phyloP scores from a whole-genome alignment of 306 rosid genomes.

The Mucuna pruriens region DNA sequence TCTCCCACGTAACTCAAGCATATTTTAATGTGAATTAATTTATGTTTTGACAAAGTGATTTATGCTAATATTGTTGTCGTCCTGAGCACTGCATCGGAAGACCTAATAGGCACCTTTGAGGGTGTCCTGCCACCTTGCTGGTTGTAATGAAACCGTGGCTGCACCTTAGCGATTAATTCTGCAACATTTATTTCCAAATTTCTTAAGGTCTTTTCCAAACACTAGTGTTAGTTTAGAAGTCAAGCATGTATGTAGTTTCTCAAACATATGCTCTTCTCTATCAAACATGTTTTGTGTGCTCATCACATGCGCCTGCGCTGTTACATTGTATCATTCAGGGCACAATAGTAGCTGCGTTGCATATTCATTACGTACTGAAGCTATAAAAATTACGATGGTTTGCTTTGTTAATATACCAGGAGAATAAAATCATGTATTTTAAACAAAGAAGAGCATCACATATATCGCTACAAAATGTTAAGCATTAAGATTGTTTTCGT shows the following conservation, averaged over 20 bases:
- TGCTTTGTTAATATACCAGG: no score
- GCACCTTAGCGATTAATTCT: constrained; percentile 12
- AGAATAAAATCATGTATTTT: no score
- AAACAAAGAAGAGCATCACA: no score
- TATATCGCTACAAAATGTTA: no score
- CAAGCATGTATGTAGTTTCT: background rate
- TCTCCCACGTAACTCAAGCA: background rate
- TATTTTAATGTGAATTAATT: constrained; percentile 30
- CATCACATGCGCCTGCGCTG: no score
- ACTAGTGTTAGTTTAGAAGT: background rate
- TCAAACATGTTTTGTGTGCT: no score
- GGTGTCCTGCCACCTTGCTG: constrained; percentile 44
- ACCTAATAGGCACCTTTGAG: constrained; percentile 16
- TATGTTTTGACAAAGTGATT: constrained; percentile 14
- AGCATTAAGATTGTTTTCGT: no score
- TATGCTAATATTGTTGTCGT: constrained; percentile 28
- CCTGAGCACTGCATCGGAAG: constrained; percentile 38
- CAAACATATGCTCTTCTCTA: no score
- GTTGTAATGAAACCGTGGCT: constrained; percentile 45
- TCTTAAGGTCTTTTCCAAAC: constrained; percentile 19
- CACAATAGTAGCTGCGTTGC: no score
- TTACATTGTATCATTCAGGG: no score
- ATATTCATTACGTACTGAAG: no score
- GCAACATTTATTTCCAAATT: constrained; percentile 7
- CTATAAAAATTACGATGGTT: background rate